A percentile compares a stretch with the other conserved stretches of the same genome.
Conservation (phyloP, 176 grass and related monocot species). For the Hyparrhenia diplandra region DNA sequence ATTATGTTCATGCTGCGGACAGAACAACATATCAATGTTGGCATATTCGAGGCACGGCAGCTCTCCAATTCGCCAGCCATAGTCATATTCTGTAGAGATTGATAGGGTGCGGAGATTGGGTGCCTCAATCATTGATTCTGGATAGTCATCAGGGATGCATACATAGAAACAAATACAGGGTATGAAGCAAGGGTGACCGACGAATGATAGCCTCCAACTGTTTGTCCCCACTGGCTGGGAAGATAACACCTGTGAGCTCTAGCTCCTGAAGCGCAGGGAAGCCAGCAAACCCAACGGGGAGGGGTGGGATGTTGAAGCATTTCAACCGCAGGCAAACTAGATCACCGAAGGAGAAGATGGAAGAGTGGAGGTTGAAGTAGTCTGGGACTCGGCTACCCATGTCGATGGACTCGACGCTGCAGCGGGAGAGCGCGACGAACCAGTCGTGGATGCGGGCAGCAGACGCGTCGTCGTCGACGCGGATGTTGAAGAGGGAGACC, state of each 20-base stretch:
- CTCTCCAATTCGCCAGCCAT: not conserved
- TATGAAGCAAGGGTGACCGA: not conserved
- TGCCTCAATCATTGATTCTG: not conserved
- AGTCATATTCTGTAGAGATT: not conserved
- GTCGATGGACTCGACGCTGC: not conserved
- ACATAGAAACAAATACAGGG: not conserved
- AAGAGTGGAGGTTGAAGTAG: not conserved
- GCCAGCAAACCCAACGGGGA: not conserved
- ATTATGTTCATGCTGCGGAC: not conserved
- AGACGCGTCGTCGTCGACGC: not conserved
- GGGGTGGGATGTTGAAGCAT: not conserved
- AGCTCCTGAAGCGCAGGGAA: slow-evolving; percentile 5
- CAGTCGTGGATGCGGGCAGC: not conserved
- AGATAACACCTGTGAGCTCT: not conserved
- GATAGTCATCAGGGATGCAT: not conserved
- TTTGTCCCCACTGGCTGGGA: not conserved
- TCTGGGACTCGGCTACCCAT: not conserved
- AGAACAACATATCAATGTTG: not conserved
- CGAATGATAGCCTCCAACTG: slow-evolving; percentile 15
- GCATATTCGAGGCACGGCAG: not conserved
- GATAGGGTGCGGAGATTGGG: not conserved
- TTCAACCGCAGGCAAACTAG: not conserved
- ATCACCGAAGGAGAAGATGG: slow-evolving; percentile 3
- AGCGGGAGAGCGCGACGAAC: slow-evolving; percentile 10
- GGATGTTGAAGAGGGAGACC: not conserved